Base-by-base conservation (phyloP, 805 yeast genomes). In the Spathaspora passalidarum region DNA sequence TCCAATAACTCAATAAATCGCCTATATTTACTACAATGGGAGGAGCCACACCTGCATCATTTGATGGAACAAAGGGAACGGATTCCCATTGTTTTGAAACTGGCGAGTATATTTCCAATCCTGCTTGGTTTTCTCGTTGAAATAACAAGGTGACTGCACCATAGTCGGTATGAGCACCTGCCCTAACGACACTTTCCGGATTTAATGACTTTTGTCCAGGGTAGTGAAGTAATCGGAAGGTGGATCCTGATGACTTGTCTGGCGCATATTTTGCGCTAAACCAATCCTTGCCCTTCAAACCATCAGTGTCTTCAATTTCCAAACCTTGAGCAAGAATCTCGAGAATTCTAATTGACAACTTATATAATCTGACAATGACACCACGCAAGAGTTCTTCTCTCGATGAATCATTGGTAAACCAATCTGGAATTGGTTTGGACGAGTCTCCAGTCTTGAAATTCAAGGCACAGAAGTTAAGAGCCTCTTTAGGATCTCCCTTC, bases 131-230 rank as follows among this genome's bases (percentile, higher is more conserved):
- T 52, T 75, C 69, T 45, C 80, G 76, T 62, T 87, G 95, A 62
- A 88, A 84, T 44, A 88, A 66, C 25, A 87, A 63, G 0, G 95
- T 86, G 49, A 85, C 65, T 1, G 88, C 76, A 3, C 95, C 95
- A 56, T 87, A 87, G 58, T 88, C 95, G 0, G 95, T 87, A 54
- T 88, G 95, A 7, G 95, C 94, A 36, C 95, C 96, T 4, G 94
- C 94, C 44, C 88, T 71, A 40, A 84, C 75, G 18, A 72, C 77
- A 19, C 79, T 75, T 48, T 80, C 81, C 7, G 81, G 79, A 43
- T 65, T 72, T 38, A 66, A 63, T 7, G 74, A 53, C 45, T 71
- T 70, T 44, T 75, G 81, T 9, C 82, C 76, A 1, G 94, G 95
- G 56, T 87, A 87, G 55, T 81, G 88, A 38, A 87, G 66, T 55